A percentile compares a stretch with the other conserved stretches of the same genome.
phyloP scores from a whole-genome alignment of 768 basidiomycete species.

The Mycena venus region DNA sequence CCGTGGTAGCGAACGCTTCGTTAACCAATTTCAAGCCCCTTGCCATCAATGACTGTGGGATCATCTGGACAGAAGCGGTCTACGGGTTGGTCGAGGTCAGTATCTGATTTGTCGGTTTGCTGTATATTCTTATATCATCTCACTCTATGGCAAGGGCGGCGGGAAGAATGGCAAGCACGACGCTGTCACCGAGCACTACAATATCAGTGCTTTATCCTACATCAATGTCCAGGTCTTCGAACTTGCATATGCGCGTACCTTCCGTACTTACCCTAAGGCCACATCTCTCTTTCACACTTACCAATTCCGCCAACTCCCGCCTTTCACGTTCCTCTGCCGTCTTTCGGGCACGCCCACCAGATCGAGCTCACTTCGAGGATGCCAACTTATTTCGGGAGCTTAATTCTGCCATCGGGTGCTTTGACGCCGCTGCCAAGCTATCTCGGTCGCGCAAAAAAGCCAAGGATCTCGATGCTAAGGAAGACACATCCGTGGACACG shows the following conservation, averaged over 20 bases:
- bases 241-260: not conserved
- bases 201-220: slow-evolving; percentile 42
- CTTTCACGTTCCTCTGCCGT: no score
- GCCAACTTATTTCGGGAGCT: not conserved
- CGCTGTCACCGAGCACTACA: slow-evolving; percentile 33
- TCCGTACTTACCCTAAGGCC: not conserved
- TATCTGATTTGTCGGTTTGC: not conserved
- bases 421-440: not conserved
- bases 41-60: not conserved
- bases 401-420: no score
- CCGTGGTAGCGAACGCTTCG: not conserved
- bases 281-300: no score
- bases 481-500: not conserved
- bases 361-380: not conserved
- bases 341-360: no score
- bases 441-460: not conserved
- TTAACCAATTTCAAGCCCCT: not conserved
- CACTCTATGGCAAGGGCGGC: slow-evolving; percentile 40
- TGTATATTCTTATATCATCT: not conserved
- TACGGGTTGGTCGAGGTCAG: not conserved
- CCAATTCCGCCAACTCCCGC: no score
- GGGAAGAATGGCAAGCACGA: slow-evolving; percentile 44
- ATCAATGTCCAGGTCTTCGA: slow-evolving; percentile 33
- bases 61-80: no score
- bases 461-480: not conserved